Conservation (phyloP, 2,329 filamentous ascomycete genomes). For the Chaetomiaceae sp. region DNA sequence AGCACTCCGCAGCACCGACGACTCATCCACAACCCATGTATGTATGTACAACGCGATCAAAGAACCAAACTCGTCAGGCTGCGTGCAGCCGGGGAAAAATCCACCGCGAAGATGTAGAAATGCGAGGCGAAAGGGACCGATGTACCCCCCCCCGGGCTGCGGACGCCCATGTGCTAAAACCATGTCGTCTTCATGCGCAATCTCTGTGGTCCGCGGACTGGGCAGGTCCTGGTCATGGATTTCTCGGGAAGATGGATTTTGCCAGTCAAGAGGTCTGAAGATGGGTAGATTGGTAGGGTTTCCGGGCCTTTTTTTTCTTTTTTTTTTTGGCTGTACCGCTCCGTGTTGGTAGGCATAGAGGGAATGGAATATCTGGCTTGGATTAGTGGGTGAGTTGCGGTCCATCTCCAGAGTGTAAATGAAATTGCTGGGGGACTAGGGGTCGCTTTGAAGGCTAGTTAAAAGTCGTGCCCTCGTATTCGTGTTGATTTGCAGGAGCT, state of each 20-base stretch:
- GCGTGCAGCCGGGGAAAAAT: too few species aligned
- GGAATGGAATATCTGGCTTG: background rate
- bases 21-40: too few species aligned
- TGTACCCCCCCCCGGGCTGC: too few species aligned
- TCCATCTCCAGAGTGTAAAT: background rate
- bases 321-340: background rate
- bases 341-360: background rate
- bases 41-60: too few species aligned
- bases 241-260: background rate
- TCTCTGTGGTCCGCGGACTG: background rate
- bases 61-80: too few species aligned
- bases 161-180: too few species aligned
- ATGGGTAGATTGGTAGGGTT: background rate
- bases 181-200: too few species aligned
- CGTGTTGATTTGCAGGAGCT: background rate
- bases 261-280: background rate
- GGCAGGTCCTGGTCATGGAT: background rate
- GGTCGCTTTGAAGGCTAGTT: background rate
- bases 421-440: background rate
- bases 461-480: background rate
- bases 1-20: too few species aligned
- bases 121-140: too few species aligned
- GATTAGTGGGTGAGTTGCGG: background rate
- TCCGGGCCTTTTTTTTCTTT: too few species aligned
- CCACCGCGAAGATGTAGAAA: too few species aligned